Base-by-base conservation (phyloP, 768 basidiomycete genomes). In the Tulasnella calospora region DNA sequence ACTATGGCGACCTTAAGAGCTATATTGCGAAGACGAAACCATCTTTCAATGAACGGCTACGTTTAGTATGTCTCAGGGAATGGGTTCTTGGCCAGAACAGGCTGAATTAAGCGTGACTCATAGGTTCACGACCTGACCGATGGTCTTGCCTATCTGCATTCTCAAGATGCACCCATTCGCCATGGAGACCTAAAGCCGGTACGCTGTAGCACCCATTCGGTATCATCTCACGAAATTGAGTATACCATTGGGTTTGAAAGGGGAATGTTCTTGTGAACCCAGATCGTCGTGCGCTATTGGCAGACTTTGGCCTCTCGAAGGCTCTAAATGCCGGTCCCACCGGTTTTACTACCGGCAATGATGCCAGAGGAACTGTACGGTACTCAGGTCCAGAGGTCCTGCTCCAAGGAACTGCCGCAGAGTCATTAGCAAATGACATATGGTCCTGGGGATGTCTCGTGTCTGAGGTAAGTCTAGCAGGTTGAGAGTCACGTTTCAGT, bases 371-470 rank as follows among this genome's bases (percentile, higher is more conserved):
- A 3, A 44, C 73, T 3, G 27, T 73, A 5, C 73, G 73, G 27
- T 73, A 73, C 41, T 73, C 41, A 17, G 13, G 73, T 33, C 73
- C 73, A 44, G 73, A 73, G n/a, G 5, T 73, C 41, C 27, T 73
- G 41, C 30, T 40, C 13, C 35, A 73, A 15, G 40, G 41, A 5
- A 47, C 27, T 21, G 41, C 36, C 15, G 41, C 38, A 30, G 41
- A 47, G 13, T 73, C 73, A 17, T 38, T 46, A 33, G 9, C 41
- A 9, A 73, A 47, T 23, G 73, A 73, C 40, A 46, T 73, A 19
- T 73, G 73, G 41, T 38, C 73, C 23, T 73, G 73, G 73, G 73
- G 36, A 9, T 73, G 73, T 46, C 73, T 73, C 73, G 30, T 46
- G 12, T 23, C 41, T 44, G 73, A 73, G 73, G 73, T 73, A 40